Evolutionary conservation across 2,329 filamentous ascomycete genomes (phyloP).

Genomic region (Blastomyces emzantsi): DNA sequence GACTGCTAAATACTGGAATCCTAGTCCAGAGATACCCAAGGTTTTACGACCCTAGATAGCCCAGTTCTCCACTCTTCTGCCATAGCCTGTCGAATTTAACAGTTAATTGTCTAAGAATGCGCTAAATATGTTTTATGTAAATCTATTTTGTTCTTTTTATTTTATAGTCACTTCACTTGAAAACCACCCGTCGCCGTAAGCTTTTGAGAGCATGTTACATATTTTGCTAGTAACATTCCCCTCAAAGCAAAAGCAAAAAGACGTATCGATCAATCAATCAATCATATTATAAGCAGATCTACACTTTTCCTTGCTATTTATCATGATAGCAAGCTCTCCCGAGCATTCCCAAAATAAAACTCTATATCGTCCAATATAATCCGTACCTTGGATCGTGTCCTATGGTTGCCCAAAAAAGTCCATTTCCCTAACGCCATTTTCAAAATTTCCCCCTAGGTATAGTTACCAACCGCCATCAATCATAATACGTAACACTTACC

Average conservation of each 20-base stretch:
- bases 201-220: neutral
- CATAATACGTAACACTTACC: slow-evolving; percentile 18
- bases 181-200: neutral
- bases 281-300: neutral
- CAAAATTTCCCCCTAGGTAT: neutral
- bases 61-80: neutral
- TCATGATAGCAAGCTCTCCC: neutral
- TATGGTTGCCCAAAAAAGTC: neutral
- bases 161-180: neutral
- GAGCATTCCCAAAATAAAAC: neutral
- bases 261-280: too few relatives aligned
- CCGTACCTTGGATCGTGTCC: neutral
- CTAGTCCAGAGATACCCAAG: neutral
- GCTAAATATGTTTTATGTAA: neutral
- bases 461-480: slow-evolving; percentile 4
- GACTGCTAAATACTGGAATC: neutral
- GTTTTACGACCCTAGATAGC: neutral
- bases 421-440: neutral
- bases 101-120: neutral
- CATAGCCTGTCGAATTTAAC: neutral
- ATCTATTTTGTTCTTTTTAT: neutral
- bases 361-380: neutral
- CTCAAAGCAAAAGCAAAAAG: neutral
- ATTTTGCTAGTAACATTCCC: neutral
- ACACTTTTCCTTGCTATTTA: neutral